A percentile compares a stretch with the other conserved stretches of the same genome.
Evolutionary conservation across 352 stramenopile species (phyloP).

Genomic region (Pythium utonaiense): DNA sequence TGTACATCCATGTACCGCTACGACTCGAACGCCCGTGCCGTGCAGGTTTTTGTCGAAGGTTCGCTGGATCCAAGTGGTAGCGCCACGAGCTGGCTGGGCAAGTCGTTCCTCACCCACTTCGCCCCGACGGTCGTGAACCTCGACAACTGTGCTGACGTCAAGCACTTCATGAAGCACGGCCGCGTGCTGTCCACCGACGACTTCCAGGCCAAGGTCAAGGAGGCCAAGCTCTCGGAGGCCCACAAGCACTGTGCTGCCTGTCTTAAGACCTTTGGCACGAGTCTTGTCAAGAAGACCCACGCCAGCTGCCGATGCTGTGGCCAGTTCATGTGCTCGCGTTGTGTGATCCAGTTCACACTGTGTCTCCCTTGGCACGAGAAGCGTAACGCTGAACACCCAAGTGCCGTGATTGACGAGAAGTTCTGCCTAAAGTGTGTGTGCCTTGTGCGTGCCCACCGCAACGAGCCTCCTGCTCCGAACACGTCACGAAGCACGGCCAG

Average conservation of each 20-base stretch:
- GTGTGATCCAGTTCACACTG: conserved; percentile 64
- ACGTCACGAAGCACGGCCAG: background rate
- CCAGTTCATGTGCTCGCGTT: conserved; percentile 50
- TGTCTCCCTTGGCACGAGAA: conserved; percentile 46
- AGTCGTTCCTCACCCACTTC: conserved; percentile 60
- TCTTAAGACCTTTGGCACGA: conserved; percentile 41
- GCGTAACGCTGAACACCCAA: conserved; percentile 52
- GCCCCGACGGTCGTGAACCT: conserved; percentile 57
- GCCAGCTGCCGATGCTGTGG: conserved; percentile 51
- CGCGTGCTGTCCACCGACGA: conserved; percentile 55
- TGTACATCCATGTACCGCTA: conserved; percentile 65
- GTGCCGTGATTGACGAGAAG: conserved; percentile 62
- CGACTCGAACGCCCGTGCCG: conserved; percentile 43
- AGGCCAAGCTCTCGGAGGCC: conserved; percentile 16
- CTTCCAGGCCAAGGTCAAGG: conserved; percentile 17
- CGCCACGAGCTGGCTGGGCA: conserved; percentile 46
- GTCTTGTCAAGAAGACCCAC: conserved; percentile 36
- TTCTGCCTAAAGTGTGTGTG: conserved; percentile 81
- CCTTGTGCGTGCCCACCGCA: conserved; percentile 56
- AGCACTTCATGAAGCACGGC: conserved; percentile 79
- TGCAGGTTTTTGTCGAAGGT: conserved; percentile 70
- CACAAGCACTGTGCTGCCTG: conserved; percentile 46
- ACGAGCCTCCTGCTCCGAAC: conserved; percentile 9
- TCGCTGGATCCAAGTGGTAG: conserved; percentile 48
- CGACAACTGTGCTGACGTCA: conserved; percentile 67